Base-by-base conservation (phyloP, 495 filamentous ascomycete species). In the Xanthoparmelia taractica region DNA sequence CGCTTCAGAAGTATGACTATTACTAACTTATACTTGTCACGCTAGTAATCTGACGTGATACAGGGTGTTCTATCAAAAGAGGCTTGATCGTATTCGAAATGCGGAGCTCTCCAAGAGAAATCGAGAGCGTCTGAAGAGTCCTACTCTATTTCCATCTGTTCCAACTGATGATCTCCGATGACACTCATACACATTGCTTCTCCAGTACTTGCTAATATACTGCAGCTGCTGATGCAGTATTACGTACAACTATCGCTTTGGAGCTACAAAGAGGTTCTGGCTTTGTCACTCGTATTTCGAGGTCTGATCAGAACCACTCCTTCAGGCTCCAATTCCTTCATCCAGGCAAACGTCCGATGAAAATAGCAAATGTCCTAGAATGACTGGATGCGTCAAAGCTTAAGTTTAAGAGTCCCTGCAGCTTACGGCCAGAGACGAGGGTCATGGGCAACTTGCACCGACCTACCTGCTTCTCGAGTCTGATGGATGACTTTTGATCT, bases 11-110 rank as follows among this genome's bases (percentile, higher is more conserved):
- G 91, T 95, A 77, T 45, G 67, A 64, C 57, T 37, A 43, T 64
- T 34, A 23, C 36, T 23, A n/a, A 6, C n/a, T 29, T 29, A 15
- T 23, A 37, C 12, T 11, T 59, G 25, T 58, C 31, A 31, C 47
- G 34, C 40, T 36, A 36, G 17, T 64, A 59, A 61, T 64, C 69
- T 74, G 40, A 75, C 67, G 38, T 57, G 50, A 17, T n/a, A 54
- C 71, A 95, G 91, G 71, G 85, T 84, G 37, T 94, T 97, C 72
- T 94, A 90, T 72, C 89, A 95, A 63, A 88, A 87, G 75, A 86
- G 93, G 25, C 69, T 96, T 58, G 86, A 91, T 68, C 85, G 85
- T 61, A 85, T 90, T 71, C 83, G 88, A 57, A 89, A 89, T 72
- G 82, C 82, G 18, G 92, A 96, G 71, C 81, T 88, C 57, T 86